A percentile compares a stretch with the other conserved stretches of the same genome.
phyloP scores from a whole-genome alignment of 495 filamentous ascomycete genomes.

The Aspergillus sclerotioniger region DNA sequence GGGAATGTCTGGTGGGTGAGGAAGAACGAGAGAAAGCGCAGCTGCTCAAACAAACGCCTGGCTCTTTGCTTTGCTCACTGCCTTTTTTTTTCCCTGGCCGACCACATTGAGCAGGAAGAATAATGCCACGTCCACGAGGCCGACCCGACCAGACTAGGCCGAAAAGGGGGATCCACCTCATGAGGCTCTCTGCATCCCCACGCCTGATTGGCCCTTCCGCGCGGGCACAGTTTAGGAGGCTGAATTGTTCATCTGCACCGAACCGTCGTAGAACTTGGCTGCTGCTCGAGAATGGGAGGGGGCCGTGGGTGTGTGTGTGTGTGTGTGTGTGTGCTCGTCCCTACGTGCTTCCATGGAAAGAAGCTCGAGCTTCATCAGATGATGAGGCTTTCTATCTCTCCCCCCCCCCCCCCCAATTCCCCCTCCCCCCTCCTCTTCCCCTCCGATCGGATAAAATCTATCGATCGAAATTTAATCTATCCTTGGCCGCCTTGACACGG shows the following conservation, averaged over 20 bases:
- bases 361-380: no score
- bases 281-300: not conserved
- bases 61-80: not conserved
- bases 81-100: not conserved
- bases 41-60: not conserved
- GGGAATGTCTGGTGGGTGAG: not conserved
- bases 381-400: no score
- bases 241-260: constrained; percentile 29
- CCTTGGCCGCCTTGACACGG: no score
- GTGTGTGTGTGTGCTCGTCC: no score
- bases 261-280: constrained; percentile 26
- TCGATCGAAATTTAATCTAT: no score
- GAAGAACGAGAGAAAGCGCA: not conserved
- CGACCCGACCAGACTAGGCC: constrained; percentile 16
- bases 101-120: constrained; percentile 7
- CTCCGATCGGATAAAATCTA: no score
- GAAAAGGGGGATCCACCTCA: constrained; percentile 18
- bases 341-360: no score
- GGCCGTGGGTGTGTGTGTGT: no score
- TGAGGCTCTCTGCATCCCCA: constrained; percentile 20
- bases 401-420: no score
- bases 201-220: constrained; percentile 15
- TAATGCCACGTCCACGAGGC: constrained; percentile 25
- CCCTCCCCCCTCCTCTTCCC: no score
- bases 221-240: constrained; percentile 22